These are phyloP conservation scores for Suillus paluster DNA, from an alignment of 768 basidiomycete genomes.

Conservation along the genomic window DNA sequence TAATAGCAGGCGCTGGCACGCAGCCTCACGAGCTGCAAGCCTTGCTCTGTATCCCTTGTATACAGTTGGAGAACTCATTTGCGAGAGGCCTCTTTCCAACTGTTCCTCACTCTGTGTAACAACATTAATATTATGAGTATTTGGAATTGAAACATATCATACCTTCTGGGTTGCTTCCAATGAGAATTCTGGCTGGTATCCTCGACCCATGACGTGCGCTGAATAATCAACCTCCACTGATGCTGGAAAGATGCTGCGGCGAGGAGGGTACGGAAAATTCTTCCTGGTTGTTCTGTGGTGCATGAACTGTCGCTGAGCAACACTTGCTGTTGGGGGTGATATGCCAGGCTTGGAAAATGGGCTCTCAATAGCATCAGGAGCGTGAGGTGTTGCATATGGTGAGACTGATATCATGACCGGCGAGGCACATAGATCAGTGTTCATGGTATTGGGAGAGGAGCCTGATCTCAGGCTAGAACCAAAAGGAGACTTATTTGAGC, in stretches of 20 bases:
- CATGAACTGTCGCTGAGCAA: background rate
- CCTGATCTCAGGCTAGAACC: background rate
- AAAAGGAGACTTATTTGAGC: background rate
- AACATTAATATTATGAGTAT: no score
- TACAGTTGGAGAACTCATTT: background rate
- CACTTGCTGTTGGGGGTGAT: background rate
- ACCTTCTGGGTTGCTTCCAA: background rate
- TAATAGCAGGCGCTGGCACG: background rate
- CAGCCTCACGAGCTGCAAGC: background rate
- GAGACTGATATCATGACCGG: background rate
- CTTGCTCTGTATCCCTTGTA: background rate
- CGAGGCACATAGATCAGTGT: background rate
- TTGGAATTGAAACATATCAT: background rate
- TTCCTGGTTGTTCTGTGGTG: background rate
- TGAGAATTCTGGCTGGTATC: background rate
- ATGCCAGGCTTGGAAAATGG: background rate
- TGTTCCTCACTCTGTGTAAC: no score
- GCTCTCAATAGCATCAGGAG: background rate
- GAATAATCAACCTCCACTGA: background rate
- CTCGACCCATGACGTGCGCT: background rate
- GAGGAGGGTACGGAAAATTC: background rate
- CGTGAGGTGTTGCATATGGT: background rate
- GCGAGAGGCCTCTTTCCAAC: background rate
- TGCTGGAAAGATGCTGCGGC: no score
- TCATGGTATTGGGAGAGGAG: background rate